These are phyloP conservation scores for Pluteus cervinus DNA, from an alignment of 768 basidiomycete genomes.

Conservation along the genomic window DNA sequence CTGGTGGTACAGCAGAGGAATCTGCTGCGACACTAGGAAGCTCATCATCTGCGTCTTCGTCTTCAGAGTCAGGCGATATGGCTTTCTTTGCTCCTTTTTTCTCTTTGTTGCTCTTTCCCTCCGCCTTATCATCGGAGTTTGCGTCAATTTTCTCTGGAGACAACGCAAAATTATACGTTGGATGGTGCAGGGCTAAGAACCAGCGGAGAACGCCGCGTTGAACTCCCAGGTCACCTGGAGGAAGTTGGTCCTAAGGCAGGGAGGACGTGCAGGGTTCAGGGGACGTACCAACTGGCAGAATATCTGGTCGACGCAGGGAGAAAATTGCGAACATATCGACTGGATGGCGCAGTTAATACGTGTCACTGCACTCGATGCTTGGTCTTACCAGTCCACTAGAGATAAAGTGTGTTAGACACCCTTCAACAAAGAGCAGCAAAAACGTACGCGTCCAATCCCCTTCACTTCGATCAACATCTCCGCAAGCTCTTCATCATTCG, in stretches of 20 bases:
- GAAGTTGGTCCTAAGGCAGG: slow-evolving; percentile 5
- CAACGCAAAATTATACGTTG: slow-evolving; percentile 38
- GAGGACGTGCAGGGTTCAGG: not conserved
- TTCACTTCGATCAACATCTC: slow-evolving; percentile 72
- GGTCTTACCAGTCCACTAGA: slow-evolving; percentile 55
- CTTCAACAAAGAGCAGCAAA: not conserved
- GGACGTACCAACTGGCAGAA: slow-evolving; percentile 44
- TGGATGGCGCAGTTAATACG: slow-evolving; percentile 14
- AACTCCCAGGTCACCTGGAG: slow-evolving; percentile 74
- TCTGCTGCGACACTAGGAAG: slow-evolving; percentile 22
- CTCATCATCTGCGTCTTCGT: slow-evolving; percentile 20
- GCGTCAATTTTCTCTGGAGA: slow-evolving; percentile 49
- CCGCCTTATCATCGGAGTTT: too few species aligned
- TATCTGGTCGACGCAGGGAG: slow-evolving; percentile 75
- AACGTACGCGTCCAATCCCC: slow-evolving; percentile 69
- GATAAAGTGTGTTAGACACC: not conserved
- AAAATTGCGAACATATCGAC: slow-evolving; percentile 96
- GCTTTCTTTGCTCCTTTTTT: slow-evolving; percentile 1
- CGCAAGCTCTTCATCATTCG: slow-evolving; percentile 70
- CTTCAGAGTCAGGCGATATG: slow-evolving; percentile 12
- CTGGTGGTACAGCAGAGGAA: slow-evolving; percentile 28
- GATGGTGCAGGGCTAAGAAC: slow-evolving; percentile 58
- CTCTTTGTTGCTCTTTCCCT: slow-evolving; percentile 9
- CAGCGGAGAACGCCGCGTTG: slow-evolving; percentile 69
- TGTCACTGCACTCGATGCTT: not conserved